Base-by-base conservation (phyloP, 805 yeast species). In the Kodamaea jinghongensis region DNA sequence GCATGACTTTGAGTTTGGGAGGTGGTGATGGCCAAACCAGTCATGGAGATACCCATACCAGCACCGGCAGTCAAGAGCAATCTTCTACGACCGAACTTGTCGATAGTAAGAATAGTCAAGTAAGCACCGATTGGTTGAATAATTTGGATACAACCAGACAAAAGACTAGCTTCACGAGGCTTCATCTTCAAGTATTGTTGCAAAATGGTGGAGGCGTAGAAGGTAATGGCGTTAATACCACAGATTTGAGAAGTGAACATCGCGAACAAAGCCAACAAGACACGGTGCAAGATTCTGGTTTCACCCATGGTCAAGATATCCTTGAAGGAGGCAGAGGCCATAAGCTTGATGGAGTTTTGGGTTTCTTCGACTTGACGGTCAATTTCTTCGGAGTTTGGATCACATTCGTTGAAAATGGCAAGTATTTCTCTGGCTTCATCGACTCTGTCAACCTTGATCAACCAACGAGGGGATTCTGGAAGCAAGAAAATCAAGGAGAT, bases 151-250 rank as follows among this genome's bases (percentile, higher is more conserved):
- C 23, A 57, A 51, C 29, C 61, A 47, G 26, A 60, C 52, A 16
- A 60, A 51, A 28, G 45, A 38, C 23, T 48, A 47, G 28, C 56
- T 51, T 3, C 41, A 41, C 48, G 60, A 49, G 9, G 61, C 63
- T 20, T 20, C 23, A 20, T 20, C 7, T 20, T 20, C 23, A 20
- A 20, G 23, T 20, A 20, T 20, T 20, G 23, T 20, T 20, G 23
- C 7, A 20, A 20, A 41, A 64, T 52, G 33, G 51, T 46, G 23
- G 48, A 43, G 4, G 67, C 61, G 39, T 63, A 63, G 47, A 61
- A 61, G 15, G 60, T 60, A 41, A 63, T 56, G 37, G 60, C 50
- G 39, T 63, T 63, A 43, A 62, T 55, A 32, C 69, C 68, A 36
- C 63, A 52, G 48, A 54, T 51, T 37, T 55, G 60, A 8, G 23